Evolutionary conservation across 202 grass and related monocot species (phyloP), one percentile per base, ranked within the genome.

Genomic region (Brachypodium distachyon): DNA sequence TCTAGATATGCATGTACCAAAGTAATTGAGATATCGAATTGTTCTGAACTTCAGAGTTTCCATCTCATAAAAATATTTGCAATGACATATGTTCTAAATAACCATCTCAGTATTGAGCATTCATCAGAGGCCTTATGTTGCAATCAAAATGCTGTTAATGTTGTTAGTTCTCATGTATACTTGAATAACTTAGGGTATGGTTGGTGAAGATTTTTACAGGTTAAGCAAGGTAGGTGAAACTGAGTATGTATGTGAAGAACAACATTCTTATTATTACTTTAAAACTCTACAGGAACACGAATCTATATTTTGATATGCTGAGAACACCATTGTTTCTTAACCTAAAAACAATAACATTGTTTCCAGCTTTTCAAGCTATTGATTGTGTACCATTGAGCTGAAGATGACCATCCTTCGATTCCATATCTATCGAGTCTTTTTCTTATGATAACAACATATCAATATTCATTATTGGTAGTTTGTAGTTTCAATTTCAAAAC

Each of bases 1-100:
- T 67, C n/a, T 80, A 57, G n/a, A 69, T 57, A 53, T 43, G 29
- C 17, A 56, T 68, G 33, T 79, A 44, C 27, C 17, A 61, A 61
- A 61, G 58, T 36, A 61, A 25, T 53, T 53, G 33, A 61, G 58
- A 61, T 9, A 61, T 61, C 31, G 32, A 32, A 61, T 61, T 33
- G n/a, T 61, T 37, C 27, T 39, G 12, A 34, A 19, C 9, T 70
- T 48, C 19, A 38, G 18, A 10, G 14, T n/a, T 69, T 60, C 70
- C 53, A 22, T 47, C 19, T 26, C 23, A n/a, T n/a, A n/a, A n/a
- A n/a, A n/a, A n/a, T n/a, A n/a, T 39, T 39, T 38, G 23, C 52
- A 25, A 13, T 9, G 23, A 28, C 2, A 4, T 55, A 23, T 60
- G 28, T 43, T 59, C n/a, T 46, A 18, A 25, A 49, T 13, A 23